A percentile compares a stretch with the other conserved stretches of the same genome.
phyloP scores from a whole-genome alignment of 2,329 filamentous ascomycete genomes.

The Helminthosporium solani region DNA sequence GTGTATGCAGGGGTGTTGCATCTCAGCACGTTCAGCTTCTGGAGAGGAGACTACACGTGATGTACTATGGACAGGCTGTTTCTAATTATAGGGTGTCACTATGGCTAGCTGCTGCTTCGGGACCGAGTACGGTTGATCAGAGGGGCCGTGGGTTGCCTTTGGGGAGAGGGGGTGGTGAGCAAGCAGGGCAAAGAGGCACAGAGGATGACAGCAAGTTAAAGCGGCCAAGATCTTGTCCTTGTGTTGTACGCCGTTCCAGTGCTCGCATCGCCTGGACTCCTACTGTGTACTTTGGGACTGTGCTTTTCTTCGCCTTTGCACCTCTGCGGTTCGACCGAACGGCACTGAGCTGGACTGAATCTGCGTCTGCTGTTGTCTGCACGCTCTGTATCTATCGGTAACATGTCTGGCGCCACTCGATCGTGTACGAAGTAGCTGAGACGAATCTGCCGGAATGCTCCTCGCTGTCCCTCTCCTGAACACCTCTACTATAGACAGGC shows the following conservation, averaged over 20 bases:
- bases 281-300: no score
- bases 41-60: not conserved
- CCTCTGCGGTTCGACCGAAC: no score
- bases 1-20: not conserved
- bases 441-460: constrained; percentile 18
- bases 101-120: not conserved
- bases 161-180: no score
- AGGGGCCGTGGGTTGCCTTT: not conserved
- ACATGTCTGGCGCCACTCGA: constrained; percentile 4
- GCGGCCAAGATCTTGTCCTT: constrained; percentile 1
- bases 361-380: not conserved
- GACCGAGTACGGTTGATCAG: constrained; percentile 3
- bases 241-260: not conserved
- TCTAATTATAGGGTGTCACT: not conserved
- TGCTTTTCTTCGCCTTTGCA: no score
- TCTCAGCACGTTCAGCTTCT: no score
- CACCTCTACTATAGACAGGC: no score
- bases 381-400: not conserved
- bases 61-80: not conserved
- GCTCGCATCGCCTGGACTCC: not conserved
- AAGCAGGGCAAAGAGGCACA: no score
- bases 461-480: no score
- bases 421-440: constrained; percentile 15
- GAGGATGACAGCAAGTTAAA: not conserved
- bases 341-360: not conserved